Conservation (phyloP, 345 rosid species). For the Gossypium mustelinum region DNA sequence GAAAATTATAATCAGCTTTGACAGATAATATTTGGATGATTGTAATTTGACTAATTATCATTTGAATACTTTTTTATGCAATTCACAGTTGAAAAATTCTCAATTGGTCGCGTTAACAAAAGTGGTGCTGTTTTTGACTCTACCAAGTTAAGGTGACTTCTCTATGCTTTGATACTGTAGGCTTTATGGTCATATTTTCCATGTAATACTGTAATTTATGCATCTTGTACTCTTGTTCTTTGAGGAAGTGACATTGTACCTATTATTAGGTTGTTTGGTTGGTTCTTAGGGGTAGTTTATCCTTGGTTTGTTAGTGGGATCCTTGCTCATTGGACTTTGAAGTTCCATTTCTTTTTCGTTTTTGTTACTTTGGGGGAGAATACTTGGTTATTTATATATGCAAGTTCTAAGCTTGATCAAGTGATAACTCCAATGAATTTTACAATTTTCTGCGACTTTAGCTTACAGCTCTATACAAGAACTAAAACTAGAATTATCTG, state of each 20-base stretch:
- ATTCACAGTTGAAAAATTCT: conserved; percentile 71
- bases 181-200: background rate
- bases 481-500: background rate
- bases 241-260: background rate
- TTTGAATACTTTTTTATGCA: conserved; percentile 26
- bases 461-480: background rate
- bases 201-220: background rate
- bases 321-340: background rate
- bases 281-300: background rate
- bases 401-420: background rate
- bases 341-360: background rate
- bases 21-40: conserved; percentile 6
- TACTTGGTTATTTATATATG: conserved; percentile 4
- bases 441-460: background rate
- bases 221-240: background rate
- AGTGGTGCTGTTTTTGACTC: conserved; percentile 86
- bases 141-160: conserved; percentile 71
- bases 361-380: background rate
- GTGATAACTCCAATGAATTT: background rate
- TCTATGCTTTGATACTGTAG: conserved; percentile 11
- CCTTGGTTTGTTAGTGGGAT: background rate
- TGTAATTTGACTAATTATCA: conserved; percentile 15
- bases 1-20: background rate
- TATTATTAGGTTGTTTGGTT: background rate
- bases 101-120: conserved; percentile 81